Evolutionary conservation across 352 stramenopile genomes (phyloP), one percentile per base, ranked within the genome.

Genomic region (Globisporangium uncinulatum): DNA sequence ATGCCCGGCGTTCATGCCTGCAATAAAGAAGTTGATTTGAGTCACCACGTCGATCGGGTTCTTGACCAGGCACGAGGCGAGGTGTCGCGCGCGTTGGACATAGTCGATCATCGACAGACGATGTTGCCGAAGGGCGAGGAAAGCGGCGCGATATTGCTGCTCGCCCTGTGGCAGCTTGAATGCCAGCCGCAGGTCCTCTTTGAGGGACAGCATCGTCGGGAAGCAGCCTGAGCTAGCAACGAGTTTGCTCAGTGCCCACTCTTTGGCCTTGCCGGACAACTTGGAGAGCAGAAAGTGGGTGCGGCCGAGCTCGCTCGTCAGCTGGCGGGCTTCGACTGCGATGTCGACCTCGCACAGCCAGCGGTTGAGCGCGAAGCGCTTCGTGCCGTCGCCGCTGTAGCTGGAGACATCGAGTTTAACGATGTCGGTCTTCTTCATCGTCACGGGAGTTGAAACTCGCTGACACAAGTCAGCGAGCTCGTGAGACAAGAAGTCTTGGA

Each of bases 331-430:
- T 56, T 70, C 20, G 17, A 67, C 14, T 2, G 61, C 53, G 15
- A 66, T 71, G 41, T 66, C 54, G 24, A 67, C 47, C 20, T 63
- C 56, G 20, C 53, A 65, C 21, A 71, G 57, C 65, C 48, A 71
- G 4, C 57, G 47, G 9, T 70, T 62, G 2, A 70, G 29, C 9
- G 52, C 37, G 31, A 64, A 50, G 59, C 20, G 55, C 9, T 4
- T 24, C 0, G 14, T 15, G 31, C 32, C 50, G 49, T 58, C 61
- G 52, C 13, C 32, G 4, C 54, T 64, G 57, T 72, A 72, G 15
- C 21, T 56, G 20, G 61, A 66, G 39, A 72, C 56, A 51, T 69
- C 57, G 57, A 72, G 57, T 31, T 69, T 69, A 4, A 63, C 53
- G 44, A 64, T 57, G 57, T 68, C 46, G 21, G 36, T n/a, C n/a